Evolutionary conservation across 352 stramenopile species (phyloP).

Genomic region (Pythium scleroteichum): DNA sequence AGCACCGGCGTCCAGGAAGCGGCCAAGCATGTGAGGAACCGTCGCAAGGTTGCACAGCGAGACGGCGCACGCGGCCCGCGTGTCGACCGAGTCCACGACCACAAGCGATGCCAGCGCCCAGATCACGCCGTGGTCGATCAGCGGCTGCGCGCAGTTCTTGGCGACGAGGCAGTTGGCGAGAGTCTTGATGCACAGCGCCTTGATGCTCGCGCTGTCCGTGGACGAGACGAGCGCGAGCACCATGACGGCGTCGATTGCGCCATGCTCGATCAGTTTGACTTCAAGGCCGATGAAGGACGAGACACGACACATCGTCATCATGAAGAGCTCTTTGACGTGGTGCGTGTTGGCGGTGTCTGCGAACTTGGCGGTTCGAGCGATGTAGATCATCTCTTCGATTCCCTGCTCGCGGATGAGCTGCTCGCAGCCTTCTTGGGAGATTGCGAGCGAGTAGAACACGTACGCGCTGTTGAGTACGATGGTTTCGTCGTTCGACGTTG

Average conservation of each 20-base stretch:
- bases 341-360: slow-evolving; percentile 33
- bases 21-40: slow-evolving; percentile 52
- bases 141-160: slow-evolving; percentile 58
- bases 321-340: slow-evolving; percentile 67
- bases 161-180: slow-evolving; percentile 76
- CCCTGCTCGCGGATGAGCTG: slow-evolving; percentile 70
- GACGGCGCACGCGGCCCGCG: slow-evolving; percentile 57
- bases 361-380: slow-evolving; percentile 47
- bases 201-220: slow-evolving; percentile 63
- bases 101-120: slow-evolving; percentile 75
- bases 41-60: slow-evolving; percentile 80
- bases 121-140: slow-evolving; percentile 76
- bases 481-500: slow-evolving; percentile 30
- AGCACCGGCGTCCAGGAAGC: slow-evolving; percentile 69
- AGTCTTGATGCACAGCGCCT: slow-evolving; percentile 69
- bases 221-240: slow-evolving; percentile 69
- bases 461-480: slow-evolving; percentile 70
- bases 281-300: slow-evolving; percentile 68
- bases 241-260: slow-evolving; percentile 67
- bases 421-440: slow-evolving; percentile 69
- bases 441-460: slow-evolving; percentile 65
- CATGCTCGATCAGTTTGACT: slow-evolving; percentile 66
- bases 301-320: slow-evolving; percentile 66
- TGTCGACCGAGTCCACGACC: slow-evolving; percentile 54
- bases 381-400: slow-evolving; percentile 70